A percentile compares a stretch with the other conserved stretches of the same genome.
phyloP scores from a whole-genome alignment of 768 basidiomycete species.

The Tephrocybe sp. region DNA sequence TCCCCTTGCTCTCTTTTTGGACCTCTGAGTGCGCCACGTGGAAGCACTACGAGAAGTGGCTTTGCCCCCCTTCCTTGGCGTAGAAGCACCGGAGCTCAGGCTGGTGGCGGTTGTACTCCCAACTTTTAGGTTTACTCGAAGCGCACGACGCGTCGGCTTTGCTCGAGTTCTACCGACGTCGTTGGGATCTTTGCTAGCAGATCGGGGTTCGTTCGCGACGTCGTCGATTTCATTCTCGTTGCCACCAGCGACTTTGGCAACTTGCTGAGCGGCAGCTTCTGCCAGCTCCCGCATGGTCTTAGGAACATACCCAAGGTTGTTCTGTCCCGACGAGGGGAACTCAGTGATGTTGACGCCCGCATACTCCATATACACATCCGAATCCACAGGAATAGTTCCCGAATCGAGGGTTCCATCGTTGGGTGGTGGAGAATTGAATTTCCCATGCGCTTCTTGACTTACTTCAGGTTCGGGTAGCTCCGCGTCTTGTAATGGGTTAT shows the following conservation, averaged over 20 bases:
- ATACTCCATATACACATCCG: slow-evolving; percentile 30
- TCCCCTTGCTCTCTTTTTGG: slow-evolving; percentile 16
- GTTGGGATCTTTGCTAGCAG: neutral
- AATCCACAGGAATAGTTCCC: slow-evolving; percentile 33
- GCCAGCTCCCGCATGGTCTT: slow-evolving; percentile 69
- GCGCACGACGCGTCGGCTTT: slow-evolving; percentile 8
- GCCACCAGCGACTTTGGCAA: too few relatives aligned
- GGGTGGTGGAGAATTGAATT: neutral
- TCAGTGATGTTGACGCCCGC: slow-evolving; percentile 17
- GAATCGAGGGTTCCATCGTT: slow-evolving; percentile 34
- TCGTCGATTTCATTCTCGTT: slow-evolving; percentile 9
- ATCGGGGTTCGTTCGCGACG: slow-evolving; percentile 3
- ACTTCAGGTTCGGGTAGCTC: neutral
- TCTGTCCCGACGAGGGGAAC: neutral
- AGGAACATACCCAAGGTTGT: slow-evolving; percentile 23
- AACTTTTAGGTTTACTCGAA: slow-evolving; percentile 8
- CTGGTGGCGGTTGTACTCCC: slow-evolving; percentile 2
- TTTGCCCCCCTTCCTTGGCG: slow-evolving; percentile 1
- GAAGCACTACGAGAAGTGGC: neutral
- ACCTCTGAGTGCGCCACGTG: slow-evolving; percentile 9
- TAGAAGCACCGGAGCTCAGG: slow-evolving; percentile 8
- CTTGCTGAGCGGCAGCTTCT: slow-evolving; percentile 34
- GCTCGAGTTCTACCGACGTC: slow-evolving; percentile 1
- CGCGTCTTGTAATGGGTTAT: neutral
- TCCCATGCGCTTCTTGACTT: neutral